These are phyloP conservation scores for Quercus suber DNA, from an alignment of 306 rosid species.

Conservation along the genomic window DNA sequence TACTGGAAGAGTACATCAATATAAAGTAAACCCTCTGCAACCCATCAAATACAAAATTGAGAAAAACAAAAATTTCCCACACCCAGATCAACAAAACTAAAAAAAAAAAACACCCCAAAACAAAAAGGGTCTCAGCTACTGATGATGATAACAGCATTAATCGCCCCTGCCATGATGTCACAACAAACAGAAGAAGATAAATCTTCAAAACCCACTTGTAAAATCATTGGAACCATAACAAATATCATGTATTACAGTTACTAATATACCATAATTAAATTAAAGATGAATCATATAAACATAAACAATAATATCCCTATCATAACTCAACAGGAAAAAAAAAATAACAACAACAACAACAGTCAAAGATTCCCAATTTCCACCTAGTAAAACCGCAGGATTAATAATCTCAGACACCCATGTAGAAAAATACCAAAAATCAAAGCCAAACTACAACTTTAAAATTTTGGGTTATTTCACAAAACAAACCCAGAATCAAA, in stretches of 20 bases:
- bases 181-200: background rate
- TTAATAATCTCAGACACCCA: background rate
- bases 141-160: background rate
- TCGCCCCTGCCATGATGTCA: constrained; percentile 7
- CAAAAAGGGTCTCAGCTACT: background rate
- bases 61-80: background rate
- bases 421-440: background rate
- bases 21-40: background rate
- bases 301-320: background rate
- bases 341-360: background rate
- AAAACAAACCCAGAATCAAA: background rate
- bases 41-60: constrained; percentile 1
- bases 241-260: background rate
- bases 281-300: background rate
- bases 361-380: background rate
- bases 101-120: background rate
- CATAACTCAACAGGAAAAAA: background rate
- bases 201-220: constrained; percentile 1
- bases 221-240: background rate
- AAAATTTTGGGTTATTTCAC: background rate
- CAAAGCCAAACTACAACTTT: background rate
- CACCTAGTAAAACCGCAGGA: background rate
- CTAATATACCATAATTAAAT: background rate
- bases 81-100: background rate
- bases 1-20: background rate